Conservation (phyloP, 129 eudicot species). For the Solidago caesia region DNA sequence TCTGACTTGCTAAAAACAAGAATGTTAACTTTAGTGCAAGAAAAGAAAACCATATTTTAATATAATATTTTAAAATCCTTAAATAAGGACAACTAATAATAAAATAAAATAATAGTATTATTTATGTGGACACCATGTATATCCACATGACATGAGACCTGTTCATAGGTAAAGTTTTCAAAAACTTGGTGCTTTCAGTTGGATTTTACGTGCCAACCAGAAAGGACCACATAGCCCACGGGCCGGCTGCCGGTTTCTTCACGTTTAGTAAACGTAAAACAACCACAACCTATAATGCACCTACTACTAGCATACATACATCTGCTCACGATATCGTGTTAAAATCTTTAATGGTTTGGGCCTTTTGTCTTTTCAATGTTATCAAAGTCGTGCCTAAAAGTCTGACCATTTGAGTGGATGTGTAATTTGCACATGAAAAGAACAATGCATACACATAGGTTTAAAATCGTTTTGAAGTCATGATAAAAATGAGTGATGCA, state of each 20-base stretch:
- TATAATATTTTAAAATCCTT: background rate
- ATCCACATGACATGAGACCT: conserved; percentile 1
- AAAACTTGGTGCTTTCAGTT: conserved; percentile 11
- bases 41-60: background rate
- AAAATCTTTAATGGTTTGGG: too few species aligned
- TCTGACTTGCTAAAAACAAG: background rate
- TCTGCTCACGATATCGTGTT: background rate
- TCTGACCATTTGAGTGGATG: too few species aligned
- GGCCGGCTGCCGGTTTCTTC: conserved; percentile 34
- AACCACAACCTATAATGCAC: background rate
- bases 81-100: background rate
- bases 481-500: too few species aligned
- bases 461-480: too few species aligned
- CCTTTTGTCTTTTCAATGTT: too few species aligned
- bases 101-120: background rate
- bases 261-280: conserved; percentile 2
- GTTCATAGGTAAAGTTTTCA: background rate
- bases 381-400: too few species aligned
- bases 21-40: background rate
- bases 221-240: conserved; percentile 30
- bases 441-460: too few species aligned
- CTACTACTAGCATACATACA: background rate
- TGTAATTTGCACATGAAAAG: too few species aligned
- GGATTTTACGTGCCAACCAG: conserved; percentile 29
- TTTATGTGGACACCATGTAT: background rate